These are phyloP conservation scores for Trapa bicornis DNA, from an alignment of 345 rosid species.

Conservation along the genomic window DNA sequence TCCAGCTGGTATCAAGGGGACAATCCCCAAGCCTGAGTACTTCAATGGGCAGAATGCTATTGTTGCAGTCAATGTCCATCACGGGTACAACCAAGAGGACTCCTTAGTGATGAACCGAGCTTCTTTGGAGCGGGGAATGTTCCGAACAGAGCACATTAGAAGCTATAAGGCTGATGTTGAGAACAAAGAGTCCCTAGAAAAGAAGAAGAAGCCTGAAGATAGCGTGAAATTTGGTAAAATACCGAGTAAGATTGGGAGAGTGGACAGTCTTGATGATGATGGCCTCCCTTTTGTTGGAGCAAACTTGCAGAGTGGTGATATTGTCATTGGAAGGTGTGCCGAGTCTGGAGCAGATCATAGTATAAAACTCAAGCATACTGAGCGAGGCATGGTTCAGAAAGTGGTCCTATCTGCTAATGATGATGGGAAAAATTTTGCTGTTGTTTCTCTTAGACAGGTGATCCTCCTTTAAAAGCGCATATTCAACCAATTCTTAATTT, in stretches of 20 bases:
- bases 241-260: slow-evolving; percentile 58
- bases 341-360: slow-evolving; percentile 79
- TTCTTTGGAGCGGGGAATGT: slow-evolving; percentile 85
- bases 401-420: slow-evolving; percentile 81
- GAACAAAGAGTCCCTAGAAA: slow-evolving; percentile 49
- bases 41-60: slow-evolving; percentile 90
- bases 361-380: slow-evolving; percentile 78
- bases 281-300: slow-evolving; percentile 84
- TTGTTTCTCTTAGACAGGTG: slow-evolving; percentile 83
- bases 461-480: neutral
- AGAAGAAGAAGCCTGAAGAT: slow-evolving; percentile 48
- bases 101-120: slow-evolving; percentile 88
- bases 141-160: slow-evolving; percentile 72
- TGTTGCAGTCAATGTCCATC: slow-evolving; percentile 85
- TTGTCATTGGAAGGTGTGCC: slow-evolving; percentile 71
- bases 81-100: slow-evolving; percentile 92
- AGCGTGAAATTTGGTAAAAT: slow-evolving; percentile 51
- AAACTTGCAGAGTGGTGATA: slow-evolving; percentile 69
- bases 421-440: slow-evolving; percentile 85
- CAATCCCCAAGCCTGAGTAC: slow-evolving; percentile 41
- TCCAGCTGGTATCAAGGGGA: slow-evolving; percentile 21
- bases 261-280: slow-evolving; percentile 84
- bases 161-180: slow-evolving; percentile 91
- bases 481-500: neutral
- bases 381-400: slow-evolving; percentile 83